Evolutionary conservation across 768 basidiomycete species (phyloP).

Genomic region (Pulveroboletus sp.): DNA sequence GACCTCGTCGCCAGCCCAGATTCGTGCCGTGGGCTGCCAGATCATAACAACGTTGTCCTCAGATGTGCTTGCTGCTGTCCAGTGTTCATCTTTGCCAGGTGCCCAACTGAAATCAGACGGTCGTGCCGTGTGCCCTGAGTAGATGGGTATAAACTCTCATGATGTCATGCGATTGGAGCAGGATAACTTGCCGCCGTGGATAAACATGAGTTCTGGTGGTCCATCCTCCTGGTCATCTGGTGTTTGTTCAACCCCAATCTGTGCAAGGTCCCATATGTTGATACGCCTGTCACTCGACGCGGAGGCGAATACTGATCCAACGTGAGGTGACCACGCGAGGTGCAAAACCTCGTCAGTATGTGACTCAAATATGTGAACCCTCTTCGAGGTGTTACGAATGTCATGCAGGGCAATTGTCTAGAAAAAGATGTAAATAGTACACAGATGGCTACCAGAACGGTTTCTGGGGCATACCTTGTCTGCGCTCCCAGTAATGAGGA

Average conservation of each 20-base stretch:
- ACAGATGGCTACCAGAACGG: neutral
- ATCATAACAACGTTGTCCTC: slow-evolving; percentile 97
- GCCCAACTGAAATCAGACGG: slow-evolving; percentile 97
- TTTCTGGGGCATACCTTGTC: slow-evolving; percentile 63
- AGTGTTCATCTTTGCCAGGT: slow-evolving; percentile 73
- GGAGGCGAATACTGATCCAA: slow-evolving; percentile 88
- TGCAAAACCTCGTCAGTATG: slow-evolving; percentile 95
- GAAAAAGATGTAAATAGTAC: neutral
- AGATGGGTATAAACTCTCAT: slow-evolving; percentile 1
- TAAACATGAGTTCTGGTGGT: slow-evolving; percentile 91
- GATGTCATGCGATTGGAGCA: neutral
- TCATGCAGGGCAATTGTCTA: slow-evolving; percentile 91
- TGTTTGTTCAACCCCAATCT: slow-evolving; percentile 92
- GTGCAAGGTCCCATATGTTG: slow-evolving; percentile 90
- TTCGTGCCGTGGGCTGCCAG: slow-evolving; percentile 94
- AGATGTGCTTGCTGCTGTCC: slow-evolving; percentile 84
- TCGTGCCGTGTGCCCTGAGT: slow-evolving; percentile 76
- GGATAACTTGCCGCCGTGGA: slow-evolving; percentile 76
- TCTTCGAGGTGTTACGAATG: slow-evolving; percentile 65
- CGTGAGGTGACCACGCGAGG: slow-evolving; percentile 93
- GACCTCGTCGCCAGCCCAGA: slow-evolving; percentile 88
- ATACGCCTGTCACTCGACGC: slow-evolving; percentile 91
- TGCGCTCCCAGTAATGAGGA: slow-evolving; percentile 86
- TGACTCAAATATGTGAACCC: slow-evolving; percentile 85
- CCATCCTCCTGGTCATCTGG: slow-evolving; percentile 99